These are phyloP conservation scores for Ambrosia trifida DNA, from an alignment of 129 eudicot species.

Conservation along the genomic window DNA sequence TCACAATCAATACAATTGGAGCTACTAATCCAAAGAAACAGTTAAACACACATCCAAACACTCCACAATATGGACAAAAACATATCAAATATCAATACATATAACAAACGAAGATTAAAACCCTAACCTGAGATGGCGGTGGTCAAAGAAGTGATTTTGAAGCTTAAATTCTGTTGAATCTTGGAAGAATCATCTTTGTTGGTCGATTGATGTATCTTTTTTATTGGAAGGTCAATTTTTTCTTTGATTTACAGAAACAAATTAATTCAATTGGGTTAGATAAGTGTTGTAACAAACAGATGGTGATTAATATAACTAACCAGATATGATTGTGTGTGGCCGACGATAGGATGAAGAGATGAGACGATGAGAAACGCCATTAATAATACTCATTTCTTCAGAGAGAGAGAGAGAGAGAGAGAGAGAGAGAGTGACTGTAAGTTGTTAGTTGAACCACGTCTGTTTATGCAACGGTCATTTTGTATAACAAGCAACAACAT, in stretches of 20 bases:
- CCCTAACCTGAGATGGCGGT: slow-evolving; percentile 42
- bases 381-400: slow-evolving; percentile 35
- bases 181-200: slow-evolving; percentile 21
- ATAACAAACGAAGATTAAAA: background rate
- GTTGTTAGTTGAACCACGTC: slow-evolving; percentile 1
- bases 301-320: slow-evolving; percentile 29
- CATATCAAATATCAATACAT: background rate
- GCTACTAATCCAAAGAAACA: background rate
- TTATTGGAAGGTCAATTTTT: slow-evolving; percentile 17
- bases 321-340: slow-evolving; percentile 31
- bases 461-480: background rate
- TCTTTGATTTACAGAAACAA: slow-evolving; percentile 29
- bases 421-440: background rate
- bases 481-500: background rate
- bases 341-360: slow-evolving; percentile 34
- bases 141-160: slow-evolving; percentile 31
- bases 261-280: background rate
- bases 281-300: background rate
- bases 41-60: slow-evolving; percentile 4
- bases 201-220: slow-evolving; percentile 25
- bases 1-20: background rate
- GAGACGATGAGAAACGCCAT: slow-evolving; percentile 22
- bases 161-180: slow-evolving; percentile 27
- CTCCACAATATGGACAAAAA: background rate
- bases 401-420: slow-evolving; percentile 3